These are phyloP conservation scores for Plantago ovata DNA, from an alignment of 257 asterid genomes.

Conservation along the genomic window DNA sequence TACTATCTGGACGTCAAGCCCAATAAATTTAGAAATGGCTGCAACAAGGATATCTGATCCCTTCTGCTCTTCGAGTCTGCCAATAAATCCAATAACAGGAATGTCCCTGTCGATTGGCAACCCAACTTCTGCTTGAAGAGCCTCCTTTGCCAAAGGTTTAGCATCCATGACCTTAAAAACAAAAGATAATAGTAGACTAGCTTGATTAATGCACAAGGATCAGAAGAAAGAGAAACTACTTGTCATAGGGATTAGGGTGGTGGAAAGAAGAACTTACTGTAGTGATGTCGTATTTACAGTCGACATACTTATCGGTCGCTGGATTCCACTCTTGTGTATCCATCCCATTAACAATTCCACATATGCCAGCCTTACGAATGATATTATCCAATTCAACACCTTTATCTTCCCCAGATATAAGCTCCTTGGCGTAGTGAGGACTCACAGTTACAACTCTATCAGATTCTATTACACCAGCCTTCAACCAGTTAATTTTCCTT, in stretches of 20 bases:
- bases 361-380: conserved; percentile 42
- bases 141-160: conserved; percentile 79
- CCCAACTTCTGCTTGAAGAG: conserved; percentile 94
- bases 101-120: conserved; percentile 73
- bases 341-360: conserved; percentile 85
- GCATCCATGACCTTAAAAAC: conserved; percentile 62
- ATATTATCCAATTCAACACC: conserved; percentile 80
- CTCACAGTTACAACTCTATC: conserved; percentile 75
- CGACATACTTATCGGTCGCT: conserved; percentile 69
- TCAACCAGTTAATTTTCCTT: conserved; percentile 95
- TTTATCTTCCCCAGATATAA: conserved; percentile 60
- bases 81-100: conserved; percentile 91
- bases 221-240: neutral
- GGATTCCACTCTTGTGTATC: conserved; percentile 97
- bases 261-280: conserved; percentile 41
- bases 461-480: conserved; percentile 79
- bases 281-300: conserved; percentile 59
- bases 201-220: neutral
- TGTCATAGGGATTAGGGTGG: neutral
- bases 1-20: conserved; percentile 67
- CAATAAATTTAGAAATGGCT: conserved; percentile 73
- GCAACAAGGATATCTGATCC: conserved; percentile 93
- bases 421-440: conserved; percentile 86
- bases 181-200: conserved; percentile 3
- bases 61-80: conserved; percentile 96